phyloP scores from a whole-genome alignment of 2,329 filamentous ascomycete genomes.

The Colletotrichum godetiae region DNA sequence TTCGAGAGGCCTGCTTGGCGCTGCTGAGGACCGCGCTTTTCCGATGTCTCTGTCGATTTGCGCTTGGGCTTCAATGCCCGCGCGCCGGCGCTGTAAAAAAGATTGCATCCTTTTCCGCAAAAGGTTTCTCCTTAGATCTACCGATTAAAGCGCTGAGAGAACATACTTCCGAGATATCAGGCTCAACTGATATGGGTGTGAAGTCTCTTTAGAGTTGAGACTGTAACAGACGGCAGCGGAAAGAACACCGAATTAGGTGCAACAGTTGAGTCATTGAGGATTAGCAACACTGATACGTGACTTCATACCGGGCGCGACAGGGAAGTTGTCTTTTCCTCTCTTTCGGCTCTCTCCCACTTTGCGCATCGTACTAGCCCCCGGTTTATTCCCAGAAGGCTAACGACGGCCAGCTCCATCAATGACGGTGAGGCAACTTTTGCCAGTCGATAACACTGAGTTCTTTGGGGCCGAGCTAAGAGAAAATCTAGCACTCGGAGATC shows the following conservation, averaged over 20 bases:
- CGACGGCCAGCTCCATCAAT: not conserved
- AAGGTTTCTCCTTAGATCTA: not conserved
- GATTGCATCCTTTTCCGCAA: constrained; percentile 18
- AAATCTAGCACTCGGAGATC: not conserved
- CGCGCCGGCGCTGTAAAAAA: constrained; percentile 17
- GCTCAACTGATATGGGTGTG: not conserved
- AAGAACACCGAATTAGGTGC: not conserved
- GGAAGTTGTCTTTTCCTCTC: no score
- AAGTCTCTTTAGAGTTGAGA: not conserved
- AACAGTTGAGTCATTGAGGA: not conserved
- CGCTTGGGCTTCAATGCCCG: constrained; percentile 19
- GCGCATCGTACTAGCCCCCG: not conserved
- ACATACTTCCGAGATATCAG: not conserved
- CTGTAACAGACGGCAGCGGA: not conserved
- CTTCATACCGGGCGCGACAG: not conserved
- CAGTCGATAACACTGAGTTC: not conserved
- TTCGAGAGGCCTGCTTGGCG: not conserved
- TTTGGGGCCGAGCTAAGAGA: not conserved
- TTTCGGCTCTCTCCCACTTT: not conserved
- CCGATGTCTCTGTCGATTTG: constrained; percentile 24
- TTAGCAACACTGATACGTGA: constrained; percentile 2
- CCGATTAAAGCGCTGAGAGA: not conserved
- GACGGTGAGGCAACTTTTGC: not conserved
- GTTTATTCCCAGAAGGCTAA: constrained; percentile 2
- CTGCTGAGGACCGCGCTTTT: not conserved